These are phyloP conservation scores for Guillardia theta DNA, from an alignment of 78 protist species.

Conservation along the genomic window DNA sequence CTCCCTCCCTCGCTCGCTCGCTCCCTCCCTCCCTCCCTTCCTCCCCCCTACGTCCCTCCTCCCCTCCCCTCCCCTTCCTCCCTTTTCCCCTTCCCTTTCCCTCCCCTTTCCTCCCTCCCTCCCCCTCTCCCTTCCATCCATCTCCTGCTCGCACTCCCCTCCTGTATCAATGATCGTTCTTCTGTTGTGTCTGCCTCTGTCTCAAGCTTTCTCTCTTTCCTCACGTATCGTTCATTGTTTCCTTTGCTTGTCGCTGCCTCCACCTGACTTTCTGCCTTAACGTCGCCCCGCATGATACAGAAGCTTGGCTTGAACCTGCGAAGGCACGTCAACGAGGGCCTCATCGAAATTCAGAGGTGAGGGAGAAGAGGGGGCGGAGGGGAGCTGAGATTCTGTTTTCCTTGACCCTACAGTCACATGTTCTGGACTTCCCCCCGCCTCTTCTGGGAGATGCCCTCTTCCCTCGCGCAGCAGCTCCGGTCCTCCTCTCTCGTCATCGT, in stretches of 20 bases:
- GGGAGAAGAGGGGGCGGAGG: too few species aligned
- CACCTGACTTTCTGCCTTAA: too few species aligned
- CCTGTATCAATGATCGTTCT: not conserved
- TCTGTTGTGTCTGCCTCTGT: not conserved
- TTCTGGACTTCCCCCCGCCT: not conserved
- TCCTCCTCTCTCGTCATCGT: not conserved
- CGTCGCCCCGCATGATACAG: too few species aligned
- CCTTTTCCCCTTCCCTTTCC: not conserved
- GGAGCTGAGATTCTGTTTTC: not conserved
- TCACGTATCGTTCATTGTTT: too few species aligned
- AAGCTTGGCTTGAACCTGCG: too few species aligned
- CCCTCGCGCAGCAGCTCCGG: not conserved
- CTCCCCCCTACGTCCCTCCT: not conserved
- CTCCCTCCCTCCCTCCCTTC: not conserved
- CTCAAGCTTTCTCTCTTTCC: too few species aligned
- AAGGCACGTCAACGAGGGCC: too few species aligned
- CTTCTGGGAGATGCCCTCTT: not conserved
- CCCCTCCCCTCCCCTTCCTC: not conserved
- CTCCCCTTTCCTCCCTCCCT: not conserved
- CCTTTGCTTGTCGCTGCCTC: too few species aligned
- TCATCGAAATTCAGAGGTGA: too few species aligned
- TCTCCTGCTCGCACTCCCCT: not conserved
- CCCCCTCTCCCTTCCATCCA: not conserved
- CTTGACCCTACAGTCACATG: not conserved
- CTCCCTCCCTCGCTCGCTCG: not conserved